A percentile compares a stretch with the other conserved stretches of the same genome.
phyloP scores from a whole-genome alignment of 23 red algal genomes.

The Agarophyton chilense region DNA sequence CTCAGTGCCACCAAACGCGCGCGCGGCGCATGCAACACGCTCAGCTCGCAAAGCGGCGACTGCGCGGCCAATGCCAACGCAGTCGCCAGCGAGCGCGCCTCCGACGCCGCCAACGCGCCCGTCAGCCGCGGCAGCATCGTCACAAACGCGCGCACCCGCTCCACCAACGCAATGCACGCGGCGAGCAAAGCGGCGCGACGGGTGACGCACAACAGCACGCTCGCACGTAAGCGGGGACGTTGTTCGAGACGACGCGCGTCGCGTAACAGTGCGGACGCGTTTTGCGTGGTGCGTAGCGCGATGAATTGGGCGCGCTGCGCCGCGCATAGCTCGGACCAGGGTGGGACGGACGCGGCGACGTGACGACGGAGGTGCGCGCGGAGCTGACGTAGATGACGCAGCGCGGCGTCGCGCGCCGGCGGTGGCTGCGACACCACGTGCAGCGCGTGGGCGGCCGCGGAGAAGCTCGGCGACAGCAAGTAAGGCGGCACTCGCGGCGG shows the following conservation, averaged over 20 bases:
- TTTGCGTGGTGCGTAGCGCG: neutral
- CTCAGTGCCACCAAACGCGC: neutral
- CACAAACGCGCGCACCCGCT: neutral
- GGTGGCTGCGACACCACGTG: neutral
- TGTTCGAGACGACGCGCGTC: neutral
- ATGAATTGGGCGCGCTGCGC: neutral
- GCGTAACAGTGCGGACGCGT: neutral
- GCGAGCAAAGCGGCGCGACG: conserved; percentile 24
- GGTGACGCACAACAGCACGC: neutral
- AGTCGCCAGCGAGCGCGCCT: neutral
- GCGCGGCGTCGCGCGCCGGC: neutral
- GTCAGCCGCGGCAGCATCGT: neutral
- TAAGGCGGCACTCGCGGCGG: neutral
- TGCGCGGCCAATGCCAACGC: neutral
- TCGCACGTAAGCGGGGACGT: neutral
- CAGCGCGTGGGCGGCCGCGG: neutral
- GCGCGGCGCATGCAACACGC: too few species aligned
- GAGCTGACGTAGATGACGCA: neutral
- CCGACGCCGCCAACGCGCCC: too few species aligned
- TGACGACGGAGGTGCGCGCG: neutral
- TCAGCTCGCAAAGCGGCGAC: neutral
- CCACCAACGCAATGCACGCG: neutral
- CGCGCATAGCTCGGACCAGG: neutral
- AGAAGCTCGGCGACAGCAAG: conserved; percentile 8
- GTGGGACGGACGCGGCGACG: neutral